phyloP scores from a whole-genome alignment of 1,284 basidiomycete genomes.

The Ceratobasidium sp. region DNA sequence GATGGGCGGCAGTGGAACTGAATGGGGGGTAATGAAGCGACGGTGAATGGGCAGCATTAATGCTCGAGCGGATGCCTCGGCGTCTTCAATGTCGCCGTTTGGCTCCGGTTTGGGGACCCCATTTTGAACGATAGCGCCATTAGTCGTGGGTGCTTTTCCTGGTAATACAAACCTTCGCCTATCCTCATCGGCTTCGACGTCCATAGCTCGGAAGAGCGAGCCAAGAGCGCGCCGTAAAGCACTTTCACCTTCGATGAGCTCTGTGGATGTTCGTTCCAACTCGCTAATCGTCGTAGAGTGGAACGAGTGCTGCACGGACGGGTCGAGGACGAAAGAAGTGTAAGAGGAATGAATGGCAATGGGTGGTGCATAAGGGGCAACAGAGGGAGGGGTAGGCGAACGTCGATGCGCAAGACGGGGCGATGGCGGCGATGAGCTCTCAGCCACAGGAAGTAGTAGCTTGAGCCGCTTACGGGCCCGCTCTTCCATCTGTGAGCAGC shows the following conservation, averaged over 20 bases:
- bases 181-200: conserved; percentile 58
- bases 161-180: conserved; percentile 25
- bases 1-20: conserved; percentile 39
- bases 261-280: conserved; percentile 76
- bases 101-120: conserved; percentile 35
- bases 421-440: conserved; percentile 54
- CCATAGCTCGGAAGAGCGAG: conserved; percentile 76
- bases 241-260: conserved; percentile 78
- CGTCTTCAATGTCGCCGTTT: conserved; percentile 39
- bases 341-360: conserved; percentile 70
- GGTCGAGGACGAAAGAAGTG: conserved; percentile 82
- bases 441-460: conserved; percentile 62
- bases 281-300: conserved; percentile 76
- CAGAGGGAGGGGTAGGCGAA: conserved; percentile 57
- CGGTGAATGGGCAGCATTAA: conserved; percentile 42
- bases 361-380: conserved; percentile 72
- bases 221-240: conserved; percentile 72
- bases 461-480: conserved; percentile 78
- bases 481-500: conserved; percentile 67
- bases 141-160: conserved; percentile 15
- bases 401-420: conserved; percentile 57
- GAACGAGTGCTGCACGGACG: conserved; percentile 79
- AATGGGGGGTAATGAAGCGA: conserved; percentile 44
- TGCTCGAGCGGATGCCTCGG: conserved; percentile 35
- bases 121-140: conserved; percentile 23